Percentiles rank a stretch among this genome's conserved stretches.
Evolutionary conservation across 176 grass and related monocot genomes (phyloP).

Genomic region (Aegilops speltoides): DNA sequence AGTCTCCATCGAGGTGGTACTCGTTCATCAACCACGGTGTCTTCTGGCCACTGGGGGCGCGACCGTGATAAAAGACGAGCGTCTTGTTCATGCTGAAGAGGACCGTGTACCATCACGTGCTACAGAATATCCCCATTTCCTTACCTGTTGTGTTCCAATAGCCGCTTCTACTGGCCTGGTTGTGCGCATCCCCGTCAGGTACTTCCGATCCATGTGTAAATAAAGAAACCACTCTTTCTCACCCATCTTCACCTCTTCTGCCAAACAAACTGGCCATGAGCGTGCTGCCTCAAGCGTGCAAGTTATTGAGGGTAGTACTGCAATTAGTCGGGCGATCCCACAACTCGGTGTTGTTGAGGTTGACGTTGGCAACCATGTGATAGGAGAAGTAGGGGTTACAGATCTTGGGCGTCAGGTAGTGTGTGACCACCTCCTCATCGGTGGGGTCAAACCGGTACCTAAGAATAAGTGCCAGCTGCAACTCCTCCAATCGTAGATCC

Average conservation of each 20-base stretch:
- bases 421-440: slow-evolving; percentile 67
- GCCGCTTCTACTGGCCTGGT: slow-evolving; percentile 39
- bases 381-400: slow-evolving; percentile 41
- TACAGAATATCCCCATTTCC: no score
- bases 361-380: slow-evolving; percentile 64
- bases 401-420: slow-evolving; percentile 66
- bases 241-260: slow-evolving; percentile 78
- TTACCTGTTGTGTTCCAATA: no score
- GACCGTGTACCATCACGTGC: no score
- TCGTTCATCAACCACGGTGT: no score
- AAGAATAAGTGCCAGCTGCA: slow-evolving; percentile 45
- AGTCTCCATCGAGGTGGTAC: no score
- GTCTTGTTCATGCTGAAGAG: no score
- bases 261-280: neutral
- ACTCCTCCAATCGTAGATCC: slow-evolving; percentile 21
- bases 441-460: slow-evolving; percentile 15
- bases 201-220: slow-evolving; percentile 84
- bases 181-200: slow-evolving; percentile 83
- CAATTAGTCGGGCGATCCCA: slow-evolving; percentile 57
- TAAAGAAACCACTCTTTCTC: slow-evolving; percentile 91
- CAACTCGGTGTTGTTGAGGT: slow-evolving; percentile 88
- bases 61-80: no score
- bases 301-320: no score
- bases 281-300: no score
- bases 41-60: no score